Evolutionary conservation across 371 early-diverging fungal species (phyloP).

Genomic region (Phascolomyces articulosus): DNA sequence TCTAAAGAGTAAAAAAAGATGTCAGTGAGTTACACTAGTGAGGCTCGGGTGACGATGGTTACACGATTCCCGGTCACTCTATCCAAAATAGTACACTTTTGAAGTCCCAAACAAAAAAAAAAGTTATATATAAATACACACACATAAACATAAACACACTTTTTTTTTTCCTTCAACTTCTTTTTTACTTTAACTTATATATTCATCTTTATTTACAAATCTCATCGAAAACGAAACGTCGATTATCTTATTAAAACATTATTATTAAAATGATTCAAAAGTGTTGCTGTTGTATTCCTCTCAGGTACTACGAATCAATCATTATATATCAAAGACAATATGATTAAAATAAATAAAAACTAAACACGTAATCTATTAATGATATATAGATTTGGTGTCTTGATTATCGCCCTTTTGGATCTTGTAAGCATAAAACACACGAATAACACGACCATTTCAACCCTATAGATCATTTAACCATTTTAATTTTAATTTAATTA

Average conservation of each 20-base stretch:
- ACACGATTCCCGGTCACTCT: constrained; percentile 3
- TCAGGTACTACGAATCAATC: constrained; percentile 11
- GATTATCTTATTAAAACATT: not conserved
- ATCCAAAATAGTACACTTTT: not conserved
- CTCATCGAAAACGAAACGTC: not conserved
- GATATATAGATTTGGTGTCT: constrained; percentile 19
- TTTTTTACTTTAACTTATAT: too few species aligned
- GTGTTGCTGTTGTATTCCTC: constrained; percentile 23
- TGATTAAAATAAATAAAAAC: not conserved
- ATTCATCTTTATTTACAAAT: too few species aligned
- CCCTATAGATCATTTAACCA: too few species aligned
- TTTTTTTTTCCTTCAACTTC: constrained; percentile 1
- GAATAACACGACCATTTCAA: too few species aligned
- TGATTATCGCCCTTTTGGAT: constrained; percentile 18
- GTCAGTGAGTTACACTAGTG: not conserved
- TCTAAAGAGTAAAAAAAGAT: not conserved
- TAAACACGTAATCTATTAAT: too few species aligned
- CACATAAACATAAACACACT: not conserved
- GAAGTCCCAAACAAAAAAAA: not conserved
- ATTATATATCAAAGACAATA: not conserved
- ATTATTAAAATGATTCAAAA: constrained; percentile 3
- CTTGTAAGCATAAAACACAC: constrained; percentile 10
- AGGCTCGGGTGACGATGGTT: not conserved
- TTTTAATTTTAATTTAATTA: not conserved
- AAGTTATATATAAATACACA: constrained; percentile 6